Base-by-base conservation (phyloP, 2,329 filamentous ascomycete species). In the Gyromitra esculenta region DNA sequence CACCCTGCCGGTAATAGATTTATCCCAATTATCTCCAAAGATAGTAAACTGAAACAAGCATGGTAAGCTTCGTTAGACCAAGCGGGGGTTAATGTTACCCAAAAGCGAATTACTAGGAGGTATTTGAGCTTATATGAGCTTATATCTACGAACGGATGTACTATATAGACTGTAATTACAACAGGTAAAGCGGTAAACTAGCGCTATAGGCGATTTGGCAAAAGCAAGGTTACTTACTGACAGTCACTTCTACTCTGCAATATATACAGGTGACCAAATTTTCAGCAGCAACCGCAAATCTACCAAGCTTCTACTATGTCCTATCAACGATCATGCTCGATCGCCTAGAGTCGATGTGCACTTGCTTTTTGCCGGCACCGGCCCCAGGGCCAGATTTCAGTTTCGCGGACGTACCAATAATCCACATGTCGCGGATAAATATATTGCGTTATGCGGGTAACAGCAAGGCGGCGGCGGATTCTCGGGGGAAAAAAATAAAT, bases 271-370 rank as follows among this genome's bases (percentile, higher is more conserved):
- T 56, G 56, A 21, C 37, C 56, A 68, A 25, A 45, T 45, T 63
- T 60, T 54, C 35, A 18, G 41, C 52, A 21, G 43, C 43, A 39
- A 65, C 50, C 65, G 50, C 50, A 48, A 68, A 65, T 39, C 25
- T 21, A 50, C 69, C 13, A 56, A 73, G 54, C 21, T 73, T 65
- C 59, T 57, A 65, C 13, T 67, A 69, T 25, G 15, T 45, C 45
- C 18, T 65, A 39, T 60, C 62, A 73, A 57, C 69, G 62, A 73
- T 67, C 66, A 71, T 71, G 39, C 37, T 45, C 68, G 68, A 71
- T 75, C 72, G 72, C 66, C 72, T 39, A 70, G 59, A 43, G 31
- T 54, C 56, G 71, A 74, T 74, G 71, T 64, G 56, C 62, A 43
- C 15, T 74, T 74, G 54, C 63, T 69, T 74, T 74, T 74, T 65